These are phyloP conservation scores for Punctularia strigosozonata DNA, from an alignment of 768 basidiomycete species.

Conservation along the genomic window DNA sequence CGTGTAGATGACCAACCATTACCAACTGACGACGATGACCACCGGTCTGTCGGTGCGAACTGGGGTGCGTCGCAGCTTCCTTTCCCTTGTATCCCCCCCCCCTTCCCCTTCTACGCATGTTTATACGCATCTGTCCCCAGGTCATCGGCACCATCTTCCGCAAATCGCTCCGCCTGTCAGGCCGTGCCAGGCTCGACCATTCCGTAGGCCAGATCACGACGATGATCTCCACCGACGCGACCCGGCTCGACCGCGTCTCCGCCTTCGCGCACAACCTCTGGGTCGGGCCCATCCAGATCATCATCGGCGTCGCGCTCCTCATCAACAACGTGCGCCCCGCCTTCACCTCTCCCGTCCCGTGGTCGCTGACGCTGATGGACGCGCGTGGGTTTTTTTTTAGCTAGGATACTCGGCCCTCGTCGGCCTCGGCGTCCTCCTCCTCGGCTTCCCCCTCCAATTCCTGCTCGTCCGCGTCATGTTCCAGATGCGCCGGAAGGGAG, in stretches of 20 bases:
- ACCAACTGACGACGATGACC: too few relatives aligned
- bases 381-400: too few relatives aligned
- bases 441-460: conserved; percentile 43
- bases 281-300: conserved; percentile 19
- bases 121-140: conserved; percentile 4
- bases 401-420: conserved; percentile 57
- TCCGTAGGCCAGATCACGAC: conserved; percentile 51
- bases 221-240: conserved; percentile 47
- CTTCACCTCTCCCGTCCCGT: neutral
- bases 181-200: conserved; percentile 37
- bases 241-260: conserved; percentile 34
- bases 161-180: conserved; percentile 51
- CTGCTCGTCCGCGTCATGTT: conserved; percentile 37
- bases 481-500: conserved; percentile 33
- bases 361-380: too few relatives aligned
- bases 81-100: neutral
- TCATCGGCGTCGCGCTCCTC: conserved; percentile 43
- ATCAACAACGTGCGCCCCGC: conserved; percentile 31
- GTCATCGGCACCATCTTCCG: conserved; percentile 33
- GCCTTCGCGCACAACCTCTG: conserved; percentile 14
- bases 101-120: neutral
- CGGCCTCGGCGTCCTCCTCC: conserved; percentile 36
- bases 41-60: conserved; percentile 37
- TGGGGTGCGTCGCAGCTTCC: conserved; percentile 21
- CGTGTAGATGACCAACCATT: too few relatives aligned